These are phyloP conservation scores for Stemphylium beticola DNA, from an alignment of 2,329 filamentous ascomycete genomes.

Conservation along the genomic window DNA sequence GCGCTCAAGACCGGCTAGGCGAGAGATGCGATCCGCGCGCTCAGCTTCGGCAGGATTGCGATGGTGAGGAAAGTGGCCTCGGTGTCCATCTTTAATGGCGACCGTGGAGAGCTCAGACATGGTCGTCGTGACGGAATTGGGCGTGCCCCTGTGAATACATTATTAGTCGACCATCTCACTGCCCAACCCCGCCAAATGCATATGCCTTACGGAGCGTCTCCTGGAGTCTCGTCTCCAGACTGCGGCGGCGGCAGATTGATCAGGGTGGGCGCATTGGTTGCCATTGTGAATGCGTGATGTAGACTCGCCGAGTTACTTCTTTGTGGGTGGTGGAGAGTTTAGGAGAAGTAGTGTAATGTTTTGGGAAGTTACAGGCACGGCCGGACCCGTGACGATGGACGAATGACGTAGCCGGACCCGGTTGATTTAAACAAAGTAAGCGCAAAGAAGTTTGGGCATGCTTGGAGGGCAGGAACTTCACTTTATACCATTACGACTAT, in stretches of 20 bases:
- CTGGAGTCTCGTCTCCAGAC: slow-evolving; percentile 84
- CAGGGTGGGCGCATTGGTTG: slow-evolving; percentile 65
- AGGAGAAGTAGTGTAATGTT: slow-evolving; percentile 13
- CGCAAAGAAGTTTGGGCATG: neutral
- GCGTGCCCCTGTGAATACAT: slow-evolving; percentile 72
- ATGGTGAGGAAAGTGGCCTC: slow-evolving; percentile 73
- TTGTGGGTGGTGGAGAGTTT: slow-evolving; percentile 8
- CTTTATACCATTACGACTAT: neutral
- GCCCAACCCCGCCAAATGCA: slow-evolving; percentile 11
- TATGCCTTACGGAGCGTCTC: slow-evolving; percentile 79
- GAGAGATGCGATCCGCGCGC: slow-evolving; percentile 92
- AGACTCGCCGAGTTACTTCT: neutral
- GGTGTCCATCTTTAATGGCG: slow-evolving; percentile 95
- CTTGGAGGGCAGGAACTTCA: neutral
- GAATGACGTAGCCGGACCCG: slow-evolving; percentile 14
- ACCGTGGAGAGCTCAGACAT: slow-evolving; percentile 91
- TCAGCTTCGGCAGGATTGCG: slow-evolving; percentile 82
- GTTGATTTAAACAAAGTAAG: slow-evolving; percentile 1
- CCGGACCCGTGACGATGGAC: slow-evolving; percentile 13
- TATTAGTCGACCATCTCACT: slow-evolving; percentile 22
- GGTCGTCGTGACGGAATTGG: slow-evolving; percentile 89
- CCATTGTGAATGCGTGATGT: slow-evolving; percentile 30
- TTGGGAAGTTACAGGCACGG: slow-evolving; percentile 5
- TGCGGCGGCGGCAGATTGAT: slow-evolving; percentile 85
- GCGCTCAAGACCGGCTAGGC: slow-evolving; percentile 87